Conservation (phyloP, 306 rosid genomes). For the Clitoria ternatea region DNA sequence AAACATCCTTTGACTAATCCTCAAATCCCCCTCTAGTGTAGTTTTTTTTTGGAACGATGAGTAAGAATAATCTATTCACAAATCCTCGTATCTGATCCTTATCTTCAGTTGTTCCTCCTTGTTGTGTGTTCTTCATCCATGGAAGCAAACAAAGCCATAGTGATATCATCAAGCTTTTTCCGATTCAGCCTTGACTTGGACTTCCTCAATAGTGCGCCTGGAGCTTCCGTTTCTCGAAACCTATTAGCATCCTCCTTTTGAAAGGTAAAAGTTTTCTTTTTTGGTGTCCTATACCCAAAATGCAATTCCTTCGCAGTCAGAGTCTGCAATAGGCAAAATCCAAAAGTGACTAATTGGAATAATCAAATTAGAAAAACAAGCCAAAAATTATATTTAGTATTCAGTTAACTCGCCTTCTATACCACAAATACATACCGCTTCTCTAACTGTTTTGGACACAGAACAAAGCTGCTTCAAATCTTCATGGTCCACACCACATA, state of each 20-base stretch:
- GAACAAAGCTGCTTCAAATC: conserved; percentile 64
- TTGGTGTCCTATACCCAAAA: conserved; percentile 66
- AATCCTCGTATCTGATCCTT: not conserved
- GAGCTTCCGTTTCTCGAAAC: conserved; percentile 43
- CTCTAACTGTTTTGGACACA: conserved; percentile 55
- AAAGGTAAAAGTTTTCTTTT: conserved; percentile 34
- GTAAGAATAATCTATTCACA: conserved; percentile 26
- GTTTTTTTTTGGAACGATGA: too few species aligned
- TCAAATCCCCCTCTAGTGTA: conserved; percentile 16
- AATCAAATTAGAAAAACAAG: not conserved
- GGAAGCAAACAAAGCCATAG: conserved; percentile 40
- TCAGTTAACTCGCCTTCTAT: not conserved
- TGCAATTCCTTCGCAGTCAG: conserved; percentile 47
- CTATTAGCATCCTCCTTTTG: conserved; percentile 21
- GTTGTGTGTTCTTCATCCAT: conserved; percentile 24
- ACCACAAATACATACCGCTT: conserved; percentile 44
- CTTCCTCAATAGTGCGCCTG: conserved; percentile 45
- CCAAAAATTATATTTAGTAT: not conserved
- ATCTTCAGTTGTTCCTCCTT: not conserved
- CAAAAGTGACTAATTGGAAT: not conserved
- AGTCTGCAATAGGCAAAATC: conserved; percentile 37
- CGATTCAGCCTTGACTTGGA: conserved; percentile 16
- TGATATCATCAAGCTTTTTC: conserved; percentile 36
- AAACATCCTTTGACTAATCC: conserved; percentile 10
- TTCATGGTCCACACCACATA: conserved; percentile 69